A percentile compares a stretch with the other conserved stretches of the same genome.
Evolutionary conservation across 2,329 filamentous ascomycete species (phyloP).

Genomic region (Fusarium coffeatum): DNA sequence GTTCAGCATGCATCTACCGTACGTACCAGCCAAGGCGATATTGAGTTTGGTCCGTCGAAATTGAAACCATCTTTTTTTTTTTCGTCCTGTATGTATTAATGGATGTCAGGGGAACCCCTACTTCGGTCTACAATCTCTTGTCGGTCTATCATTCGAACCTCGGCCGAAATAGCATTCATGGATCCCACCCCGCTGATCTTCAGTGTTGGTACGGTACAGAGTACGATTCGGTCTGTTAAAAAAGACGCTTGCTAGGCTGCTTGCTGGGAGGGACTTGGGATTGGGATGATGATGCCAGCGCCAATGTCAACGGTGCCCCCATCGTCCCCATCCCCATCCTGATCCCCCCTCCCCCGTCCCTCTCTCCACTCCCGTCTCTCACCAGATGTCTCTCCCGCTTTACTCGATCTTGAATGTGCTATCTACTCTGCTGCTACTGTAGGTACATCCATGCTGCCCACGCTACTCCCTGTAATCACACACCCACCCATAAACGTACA

Average conservation of each 20-base stretch:
- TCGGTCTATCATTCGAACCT: conserved; percentile 29
- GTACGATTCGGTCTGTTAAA: conserved; percentile 10
- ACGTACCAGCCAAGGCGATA: background rate
- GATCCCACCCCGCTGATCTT: conserved; percentile 44
- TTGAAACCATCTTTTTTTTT: conserved; percentile 4
- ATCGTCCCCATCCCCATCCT: conserved; percentile 27
- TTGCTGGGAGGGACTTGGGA: background rate
- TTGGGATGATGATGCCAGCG: conserved; percentile 41
- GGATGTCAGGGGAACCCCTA: conserved; percentile 30
- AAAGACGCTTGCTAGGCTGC: conserved; percentile 29
- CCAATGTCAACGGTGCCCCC: conserved; percentile 38
- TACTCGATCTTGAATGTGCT: conserved; percentile 35
- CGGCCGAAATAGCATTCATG: conserved; percentile 40
- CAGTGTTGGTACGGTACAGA: conserved; percentile 26
- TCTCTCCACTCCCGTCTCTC: conserved; percentile 35
- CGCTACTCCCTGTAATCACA: conserved; percentile 9
- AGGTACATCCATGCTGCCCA: conserved; percentile 22
- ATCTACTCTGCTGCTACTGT: conserved; percentile 18
- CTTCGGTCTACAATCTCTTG: conserved; percentile 4
- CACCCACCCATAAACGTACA: conserved; percentile 11
- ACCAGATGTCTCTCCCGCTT: conserved; percentile 29
- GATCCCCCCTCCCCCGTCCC: conserved; percentile 16
- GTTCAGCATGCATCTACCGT: background rate
- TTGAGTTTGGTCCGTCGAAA: conserved; percentile 1
- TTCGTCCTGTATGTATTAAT: background rate